Percentiles rank a stretch among this genome's conserved stretches.
Conservation (phyloP, 306 rosid genomes). For the Sechiopsis laciniata region DNA sequence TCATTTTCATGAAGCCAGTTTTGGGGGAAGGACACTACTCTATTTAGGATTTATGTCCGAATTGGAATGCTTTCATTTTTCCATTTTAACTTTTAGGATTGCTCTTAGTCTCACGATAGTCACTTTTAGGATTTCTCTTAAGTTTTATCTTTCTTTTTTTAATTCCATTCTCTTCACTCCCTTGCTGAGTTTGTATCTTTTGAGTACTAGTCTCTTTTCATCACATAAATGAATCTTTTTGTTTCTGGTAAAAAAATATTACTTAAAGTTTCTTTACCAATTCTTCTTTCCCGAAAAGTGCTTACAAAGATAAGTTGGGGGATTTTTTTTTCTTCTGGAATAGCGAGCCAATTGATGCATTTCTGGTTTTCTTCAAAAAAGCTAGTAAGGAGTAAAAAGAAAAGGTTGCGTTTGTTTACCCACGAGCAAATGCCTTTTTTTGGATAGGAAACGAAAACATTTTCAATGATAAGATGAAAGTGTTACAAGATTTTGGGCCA, state of each 20-base stretch:
- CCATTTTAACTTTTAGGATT: neutral
- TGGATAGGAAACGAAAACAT: no score
- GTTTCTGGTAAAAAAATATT: no score
- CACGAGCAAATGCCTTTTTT: neutral
- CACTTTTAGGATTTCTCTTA: no score
- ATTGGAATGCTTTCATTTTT: neutral
- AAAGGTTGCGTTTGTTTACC: neutral
- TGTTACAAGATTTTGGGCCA: no score
- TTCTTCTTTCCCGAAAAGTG: neutral
- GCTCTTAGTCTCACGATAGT: no score
- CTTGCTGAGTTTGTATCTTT: neutral
- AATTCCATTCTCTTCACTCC: neutral
- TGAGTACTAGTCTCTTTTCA: neutral
- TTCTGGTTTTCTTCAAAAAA: neutral
- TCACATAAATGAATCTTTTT: no score
- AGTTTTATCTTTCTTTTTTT: neutral
- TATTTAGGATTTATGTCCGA: neutral
- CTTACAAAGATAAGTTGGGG: neutral
- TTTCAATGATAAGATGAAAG: no score
- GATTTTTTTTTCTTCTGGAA: neutral
- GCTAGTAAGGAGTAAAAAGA: neutral
- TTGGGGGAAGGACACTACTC: neutral
- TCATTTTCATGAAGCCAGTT: slow-evolving; percentile 1
- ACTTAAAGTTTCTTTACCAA: neutral
- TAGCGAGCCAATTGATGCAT: neutral